Conservation (phyloP, 2,329 filamentous ascomycete genomes). For the Penicillium psychrosexuale region DNA sequence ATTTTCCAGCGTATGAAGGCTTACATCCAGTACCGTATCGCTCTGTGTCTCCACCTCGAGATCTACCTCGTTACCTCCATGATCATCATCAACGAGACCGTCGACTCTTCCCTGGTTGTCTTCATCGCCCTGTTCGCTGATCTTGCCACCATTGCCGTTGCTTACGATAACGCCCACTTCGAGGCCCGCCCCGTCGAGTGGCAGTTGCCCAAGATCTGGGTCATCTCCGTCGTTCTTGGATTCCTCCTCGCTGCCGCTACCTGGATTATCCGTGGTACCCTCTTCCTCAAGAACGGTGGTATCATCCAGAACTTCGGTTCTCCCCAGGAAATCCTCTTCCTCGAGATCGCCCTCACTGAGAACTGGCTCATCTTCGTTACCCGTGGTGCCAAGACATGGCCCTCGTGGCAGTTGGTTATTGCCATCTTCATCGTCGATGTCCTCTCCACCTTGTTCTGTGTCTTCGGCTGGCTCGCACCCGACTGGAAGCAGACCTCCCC, state of each 20-base stretch:
- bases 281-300: constrained; percentile 68
- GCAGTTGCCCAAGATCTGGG: constrained; percentile 79
- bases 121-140: constrained; percentile 78
- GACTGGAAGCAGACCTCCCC: constrained; percentile 34
- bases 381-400: constrained; percentile 72
- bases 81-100: constrained; percentile 76
- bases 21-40: constrained; percentile 74
- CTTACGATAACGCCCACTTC: constrained; percentile 75
- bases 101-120: constrained; percentile 69
- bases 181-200: constrained; percentile 73
- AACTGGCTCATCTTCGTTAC: constrained; percentile 98
- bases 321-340: constrained; percentile 77
- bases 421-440: constrained; percentile 71
- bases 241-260: constrained; percentile 65
- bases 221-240: constrained; percentile 61
- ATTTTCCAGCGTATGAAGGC: constrained; percentile 78
- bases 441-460: constrained; percentile 68
- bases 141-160: constrained; percentile 73
- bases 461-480: constrained; percentile 71
- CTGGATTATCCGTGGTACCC: constrained; percentile 68
- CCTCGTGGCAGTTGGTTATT: constrained; percentile 69
- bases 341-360: constrained; percentile 86
- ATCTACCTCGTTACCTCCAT: constrained; percentile 75
- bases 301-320: constrained; percentile 72
- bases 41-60: constrained; percentile 69